Base-by-base conservation (phyloP, 2,329 filamentous ascomycete genomes). In the Aspergillus costaricaensis region DNA sequence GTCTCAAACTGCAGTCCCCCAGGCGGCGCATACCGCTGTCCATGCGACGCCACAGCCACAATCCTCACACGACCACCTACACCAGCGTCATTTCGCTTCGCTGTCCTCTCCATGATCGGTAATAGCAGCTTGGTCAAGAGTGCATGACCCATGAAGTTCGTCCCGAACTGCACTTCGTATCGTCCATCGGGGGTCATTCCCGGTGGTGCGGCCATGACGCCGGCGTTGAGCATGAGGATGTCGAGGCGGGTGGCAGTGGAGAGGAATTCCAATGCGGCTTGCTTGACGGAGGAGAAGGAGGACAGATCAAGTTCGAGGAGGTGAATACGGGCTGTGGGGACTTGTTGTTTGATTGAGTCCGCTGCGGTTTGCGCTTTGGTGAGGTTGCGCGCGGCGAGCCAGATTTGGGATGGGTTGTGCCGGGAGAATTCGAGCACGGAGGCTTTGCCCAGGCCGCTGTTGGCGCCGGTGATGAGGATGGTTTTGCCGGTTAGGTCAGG, bases 81-180 rank as follows among this genome's bases (percentile, higher is more conserved):
- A 14, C 67, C 68, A 23, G 54, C 10, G 5, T 48, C 17, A 5
- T 30, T 3, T 10, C 27, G 27, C 27, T 30, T 30, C 27, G 79
- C 77, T 0, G 82, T 82, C 15, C 72, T 63, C 9, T 77, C 70
- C 52, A 84, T 67, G 0, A 68, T 72, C 1, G 79, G 80, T 1
- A 82, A 67, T 0, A 84, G 74, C 2, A 81, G 72, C 39, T 79
- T 79, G 8, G 76, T 81, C 12, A 83, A 66, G 0, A 83, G 73
- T 3, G 80, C 79, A 62, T 82, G 82, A n/a, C 80, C 82, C 62
- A 83, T 70, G 70, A 83, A 79, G 63, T 84, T 83, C 9, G 79
- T 82, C 32, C 80, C 82, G 59, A 83, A 79, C 55, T 83, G 80
- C 32, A 79, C 74, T 66, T 84, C 82, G 62, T 81, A 82, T 47